phyloP scores from a whole-genome alignment of 2,329 filamentous ascomycete species.

The Cyphellophora attinorum region DNA sequence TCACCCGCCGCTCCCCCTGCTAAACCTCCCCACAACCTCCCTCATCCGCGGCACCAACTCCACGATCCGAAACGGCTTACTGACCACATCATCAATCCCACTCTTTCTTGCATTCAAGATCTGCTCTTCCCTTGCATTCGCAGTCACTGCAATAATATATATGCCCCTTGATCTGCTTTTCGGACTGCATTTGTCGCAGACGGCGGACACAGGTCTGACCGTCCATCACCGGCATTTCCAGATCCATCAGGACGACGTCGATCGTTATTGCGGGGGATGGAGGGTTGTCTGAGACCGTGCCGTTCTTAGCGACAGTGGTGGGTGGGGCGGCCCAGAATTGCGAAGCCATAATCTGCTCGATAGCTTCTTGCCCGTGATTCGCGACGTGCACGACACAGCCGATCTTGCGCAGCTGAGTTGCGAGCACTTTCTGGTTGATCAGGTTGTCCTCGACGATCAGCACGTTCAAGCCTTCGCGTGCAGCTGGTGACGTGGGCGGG shows the following conservation, averaged over 20 bases:
- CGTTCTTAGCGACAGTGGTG: neutral
- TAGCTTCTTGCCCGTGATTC: constrained; percentile 31
- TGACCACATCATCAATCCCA: constrained; percentile 69
- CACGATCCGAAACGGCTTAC: constrained; percentile 70
- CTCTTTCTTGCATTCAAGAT: constrained; percentile 60
- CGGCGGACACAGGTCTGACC: constrained; percentile 62
- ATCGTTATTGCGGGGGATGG: constrained; percentile 24
- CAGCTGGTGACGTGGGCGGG: neutral
- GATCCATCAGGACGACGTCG: constrained; percentile 66
- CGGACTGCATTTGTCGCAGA: constrained; percentile 58
- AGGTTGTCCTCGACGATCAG: constrained; percentile 36
- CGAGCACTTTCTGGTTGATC: constrained; percentile 32
- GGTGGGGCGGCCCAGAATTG: constrained; percentile 48
- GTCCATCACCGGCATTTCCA: constrained; percentile 80
- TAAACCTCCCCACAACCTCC: constrained; percentile 32
- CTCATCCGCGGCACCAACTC: constrained; percentile 60
- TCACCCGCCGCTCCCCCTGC: too few species aligned
- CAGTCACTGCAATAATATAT: constrained; percentile 42
- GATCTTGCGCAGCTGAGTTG: constrained; percentile 25
- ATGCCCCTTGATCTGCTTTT: constrained; percentile 32
- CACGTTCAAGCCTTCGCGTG: constrained; percentile 14
- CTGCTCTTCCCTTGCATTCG: constrained; percentile 67
- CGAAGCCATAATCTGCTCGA: constrained; percentile 56
- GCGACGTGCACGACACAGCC: constrained; percentile 27
- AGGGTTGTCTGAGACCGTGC: neutral